A percentile compares a stretch with the other conserved stretches of the same genome.
Evolutionary conservation across 31 red algal species (phyloP).

Genomic region (Endocladia muricata): DNA sequence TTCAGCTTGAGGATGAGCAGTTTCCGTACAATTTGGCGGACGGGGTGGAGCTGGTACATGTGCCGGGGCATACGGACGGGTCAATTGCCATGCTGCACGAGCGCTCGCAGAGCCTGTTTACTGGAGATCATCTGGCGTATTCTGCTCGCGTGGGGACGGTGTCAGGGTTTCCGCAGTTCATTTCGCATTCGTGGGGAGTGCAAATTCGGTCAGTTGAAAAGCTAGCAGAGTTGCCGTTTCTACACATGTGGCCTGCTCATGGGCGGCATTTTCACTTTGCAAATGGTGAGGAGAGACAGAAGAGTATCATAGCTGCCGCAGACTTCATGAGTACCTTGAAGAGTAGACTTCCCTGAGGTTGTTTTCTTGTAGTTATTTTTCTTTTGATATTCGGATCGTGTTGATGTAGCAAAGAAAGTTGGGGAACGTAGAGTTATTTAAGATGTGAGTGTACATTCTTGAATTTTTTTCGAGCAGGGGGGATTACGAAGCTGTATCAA

Average conservation of each 20-base stretch:
- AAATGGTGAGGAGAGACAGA: conserved; percentile 15
- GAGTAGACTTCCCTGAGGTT: no score
- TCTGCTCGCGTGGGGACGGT: conserved; percentile 31
- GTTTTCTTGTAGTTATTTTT: no score
- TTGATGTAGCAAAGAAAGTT: no score
- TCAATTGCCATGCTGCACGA: conserved; percentile 65
- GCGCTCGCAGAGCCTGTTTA: conserved; percentile 54
- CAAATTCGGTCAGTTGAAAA: conserved; percentile 51
- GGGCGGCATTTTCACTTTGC: conserved; percentile 59
- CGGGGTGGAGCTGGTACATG: conserved; percentile 52
- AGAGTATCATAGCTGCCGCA: conserved; percentile 3
- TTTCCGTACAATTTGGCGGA: conserved; percentile 48
- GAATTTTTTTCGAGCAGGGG: no score
- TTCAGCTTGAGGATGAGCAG: conserved; percentile 57
- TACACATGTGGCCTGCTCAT: conserved; percentile 84
- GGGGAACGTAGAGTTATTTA: no score
- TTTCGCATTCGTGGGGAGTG: conserved; percentile 41
- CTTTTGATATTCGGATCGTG: no score
- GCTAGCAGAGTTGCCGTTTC: conserved; percentile 48
- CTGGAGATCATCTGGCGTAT: conserved; percentile 82
- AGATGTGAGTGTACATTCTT: no score
- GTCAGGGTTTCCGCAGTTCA: conserved; percentile 48
- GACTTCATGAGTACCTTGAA: conserved; percentile 51
- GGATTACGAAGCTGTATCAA: no score
- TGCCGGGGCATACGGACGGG: conserved; percentile 85